These are phyloP conservation scores for Geotrichum aggregatum DNA, from an alignment of 1,139 yeast genomes.

Conservation along the genomic window DNA sequence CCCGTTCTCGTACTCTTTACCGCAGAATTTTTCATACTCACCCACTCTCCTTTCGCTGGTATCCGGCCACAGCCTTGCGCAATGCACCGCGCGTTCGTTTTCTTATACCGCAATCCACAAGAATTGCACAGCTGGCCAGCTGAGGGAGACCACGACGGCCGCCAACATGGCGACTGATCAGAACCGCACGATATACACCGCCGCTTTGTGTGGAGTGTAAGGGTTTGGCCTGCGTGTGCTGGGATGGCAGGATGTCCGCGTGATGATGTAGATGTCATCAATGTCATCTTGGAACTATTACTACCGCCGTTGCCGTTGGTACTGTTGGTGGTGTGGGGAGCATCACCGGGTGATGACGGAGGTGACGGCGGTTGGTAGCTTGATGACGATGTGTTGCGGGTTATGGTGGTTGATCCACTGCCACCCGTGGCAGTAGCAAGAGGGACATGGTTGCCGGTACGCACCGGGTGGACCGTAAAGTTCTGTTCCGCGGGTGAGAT, in stretches of 20 bases:
- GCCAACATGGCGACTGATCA: conserved; percentile 94
- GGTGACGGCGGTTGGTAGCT: conserved; percentile 7
- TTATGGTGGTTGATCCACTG: not conserved
- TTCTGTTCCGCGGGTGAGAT: conserved; percentile 12
- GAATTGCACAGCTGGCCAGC: conserved; percentile 94
- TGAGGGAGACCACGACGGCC: conserved; percentile 88
- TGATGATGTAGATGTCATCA: not conserved
- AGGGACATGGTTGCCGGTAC: not conserved
- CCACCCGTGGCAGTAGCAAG: not conserved
- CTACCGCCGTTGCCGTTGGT: not conserved
- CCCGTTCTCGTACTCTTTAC: conserved; percentile 42
- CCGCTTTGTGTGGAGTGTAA: conserved; percentile 23
- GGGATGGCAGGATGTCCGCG: conserved; percentile 1
- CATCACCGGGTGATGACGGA: conserved; percentile 6
- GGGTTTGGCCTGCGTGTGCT: not conserved
- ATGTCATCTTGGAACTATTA: not conserved
- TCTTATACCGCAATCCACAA: conserved; percentile 89
- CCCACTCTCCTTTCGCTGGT: conserved; percentile 96
- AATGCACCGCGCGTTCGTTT: conserved; percentile 86
- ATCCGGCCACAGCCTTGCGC: conserved; percentile 72
- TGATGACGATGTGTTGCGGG: not conserved
- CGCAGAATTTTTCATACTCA: conserved; percentile 77
- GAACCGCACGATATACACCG: conserved; percentile 86
- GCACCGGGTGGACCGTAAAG: conserved; percentile 5
- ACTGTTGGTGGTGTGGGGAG: not conserved